Conservation (phyloP, 192 early-diverging fungal genomes). For the Rhizophagus sp. region DNA sequence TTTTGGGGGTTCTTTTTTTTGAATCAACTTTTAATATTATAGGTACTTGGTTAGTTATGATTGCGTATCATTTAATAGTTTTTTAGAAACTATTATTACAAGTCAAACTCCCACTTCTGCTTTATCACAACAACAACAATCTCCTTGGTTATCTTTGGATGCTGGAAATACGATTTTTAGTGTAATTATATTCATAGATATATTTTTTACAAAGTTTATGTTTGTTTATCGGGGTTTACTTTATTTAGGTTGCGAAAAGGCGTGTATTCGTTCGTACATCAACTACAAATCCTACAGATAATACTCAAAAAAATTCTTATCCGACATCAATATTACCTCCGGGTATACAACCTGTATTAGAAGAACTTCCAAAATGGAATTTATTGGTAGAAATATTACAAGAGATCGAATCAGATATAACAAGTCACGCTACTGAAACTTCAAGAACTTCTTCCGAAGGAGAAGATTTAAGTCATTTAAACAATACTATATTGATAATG, state of each 20-base stretch:
- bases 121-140: constrained; percentile 40
- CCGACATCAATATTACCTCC: constrained; percentile 58
- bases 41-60: constrained; percentile 86
- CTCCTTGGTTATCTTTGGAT: constrained; percentile 85
- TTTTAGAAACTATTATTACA: constrained; percentile 81
- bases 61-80: constrained; percentile 82
- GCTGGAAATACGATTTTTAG: constrained; percentile 80
- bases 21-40: neutral
- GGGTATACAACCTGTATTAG: constrained; percentile 69
- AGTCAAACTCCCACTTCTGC: constrained; percentile 48
- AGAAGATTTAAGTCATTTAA: neutral
- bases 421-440: neutral
- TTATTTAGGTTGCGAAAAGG: constrained; percentile 46
- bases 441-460: neutral
- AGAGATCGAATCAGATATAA: constrained; percentile 69
- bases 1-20: neutral
- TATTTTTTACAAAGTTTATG: neutral
- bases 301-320: neutral
- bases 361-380: constrained; percentile 93
- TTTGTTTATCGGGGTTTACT: neutral
- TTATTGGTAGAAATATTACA: constrained; percentile 69
- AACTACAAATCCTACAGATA: neutral
- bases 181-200: constrained; percentile 31
- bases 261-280: constrained; percentile 42
- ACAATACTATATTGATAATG: constrained; percentile 68